Evolutionary conservation across 1,284 basidiomycete genomes (phyloP).

Genomic region (Wolfiporia cocos): DNA sequence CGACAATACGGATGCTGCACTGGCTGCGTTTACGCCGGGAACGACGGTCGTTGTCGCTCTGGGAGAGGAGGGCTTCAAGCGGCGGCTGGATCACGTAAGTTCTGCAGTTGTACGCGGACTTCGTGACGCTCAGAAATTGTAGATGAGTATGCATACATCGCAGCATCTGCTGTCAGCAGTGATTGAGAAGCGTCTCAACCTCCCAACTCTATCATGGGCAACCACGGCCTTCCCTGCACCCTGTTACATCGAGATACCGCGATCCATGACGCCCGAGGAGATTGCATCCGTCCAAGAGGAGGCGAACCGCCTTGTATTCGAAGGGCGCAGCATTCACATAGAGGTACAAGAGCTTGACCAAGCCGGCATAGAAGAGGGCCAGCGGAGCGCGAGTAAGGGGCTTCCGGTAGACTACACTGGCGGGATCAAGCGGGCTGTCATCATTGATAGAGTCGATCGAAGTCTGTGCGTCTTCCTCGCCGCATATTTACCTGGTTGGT

Average conservation of each 20-base stretch:
- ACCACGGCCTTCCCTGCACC: constrained; percentile 62
- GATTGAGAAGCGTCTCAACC: constrained; percentile 57
- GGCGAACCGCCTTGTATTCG: constrained; percentile 62
- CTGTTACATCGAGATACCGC: constrained; percentile 75
- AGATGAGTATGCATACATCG: constrained; percentile 83
- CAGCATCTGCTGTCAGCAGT: constrained; percentile 84
- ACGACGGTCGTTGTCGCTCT: constrained; percentile 49
- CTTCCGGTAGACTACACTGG: constrained; percentile 69
- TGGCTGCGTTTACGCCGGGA: constrained; percentile 44
- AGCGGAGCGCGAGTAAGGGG: constrained; percentile 44
- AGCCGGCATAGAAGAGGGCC: constrained; percentile 34
- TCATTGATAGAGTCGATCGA: constrained; percentile 77
- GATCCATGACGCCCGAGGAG: constrained; percentile 62
- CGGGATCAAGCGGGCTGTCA: constrained; percentile 75
- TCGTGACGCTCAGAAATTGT: neutral
- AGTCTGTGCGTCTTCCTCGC: constrained; percentile 52
- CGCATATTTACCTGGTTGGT: neutral
- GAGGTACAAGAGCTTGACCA: constrained; percentile 62
- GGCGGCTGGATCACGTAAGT: constrained; percentile 76
- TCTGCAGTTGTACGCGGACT: constrained; percentile 1
- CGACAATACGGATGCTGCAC: constrained; percentile 36
- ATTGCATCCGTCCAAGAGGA: constrained; percentile 56
- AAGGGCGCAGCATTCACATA: constrained; percentile 56
- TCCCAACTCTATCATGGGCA: constrained; percentile 86
- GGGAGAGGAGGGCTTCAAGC: constrained; percentile 57